A percentile compares a stretch with the other conserved stretches of the same genome.
Evolutionary conservation across 2,329 filamentous ascomycete genomes (phyloP).

Genomic region (Gremmenia infestans): DNA sequence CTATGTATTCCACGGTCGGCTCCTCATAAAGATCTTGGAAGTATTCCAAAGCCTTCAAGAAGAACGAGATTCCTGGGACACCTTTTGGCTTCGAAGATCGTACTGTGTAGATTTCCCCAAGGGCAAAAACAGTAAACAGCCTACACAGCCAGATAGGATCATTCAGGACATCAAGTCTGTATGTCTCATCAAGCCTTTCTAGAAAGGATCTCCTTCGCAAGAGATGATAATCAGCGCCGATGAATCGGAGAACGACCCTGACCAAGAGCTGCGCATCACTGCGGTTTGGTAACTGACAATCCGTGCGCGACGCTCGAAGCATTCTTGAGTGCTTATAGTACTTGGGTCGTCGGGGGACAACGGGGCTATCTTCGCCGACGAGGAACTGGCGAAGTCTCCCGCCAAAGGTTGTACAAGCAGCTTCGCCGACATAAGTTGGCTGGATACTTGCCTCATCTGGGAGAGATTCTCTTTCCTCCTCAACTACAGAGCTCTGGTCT

Average conservation of each 20-base stretch:
- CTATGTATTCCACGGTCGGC: conserved; percentile 40
- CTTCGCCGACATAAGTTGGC: conserved; percentile 33
- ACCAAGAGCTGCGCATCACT: conserved; percentile 35
- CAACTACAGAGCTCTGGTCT: conserved; percentile 29
- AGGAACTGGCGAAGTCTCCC: conserved; percentile 35
- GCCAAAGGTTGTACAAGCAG: conserved; percentile 37
- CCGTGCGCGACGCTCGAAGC: conserved; percentile 17
- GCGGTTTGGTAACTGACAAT: conserved; percentile 33
- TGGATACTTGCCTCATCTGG: conserved; percentile 33
- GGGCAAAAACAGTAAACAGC: conserved; percentile 40
- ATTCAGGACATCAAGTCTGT: conserved; percentile 31
- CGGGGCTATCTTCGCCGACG: conserved; percentile 28
- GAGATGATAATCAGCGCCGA: conserved; percentile 34
- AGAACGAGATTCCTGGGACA: conserved; percentile 41
- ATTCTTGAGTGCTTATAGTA: neutral
- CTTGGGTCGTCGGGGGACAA: conserved; percentile 25
- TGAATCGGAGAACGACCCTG: conserved; percentile 34
- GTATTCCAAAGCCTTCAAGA: conserved; percentile 36
- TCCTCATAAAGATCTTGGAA: conserved; percentile 40
- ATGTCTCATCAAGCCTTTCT: conserved; percentile 35
- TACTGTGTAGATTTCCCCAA: conserved; percentile 42
- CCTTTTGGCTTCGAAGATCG: conserved; percentile 27
- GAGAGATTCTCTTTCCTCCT: conserved; percentile 23
- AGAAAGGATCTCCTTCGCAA: conserved; percentile 35
- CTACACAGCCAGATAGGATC: conserved; percentile 37